Evolutionary conservation across 1,284 basidiomycete genomes (phyloP), one percentile per base, ranked within the genome.

Genomic region (Amylostereum areolatum): DNA sequence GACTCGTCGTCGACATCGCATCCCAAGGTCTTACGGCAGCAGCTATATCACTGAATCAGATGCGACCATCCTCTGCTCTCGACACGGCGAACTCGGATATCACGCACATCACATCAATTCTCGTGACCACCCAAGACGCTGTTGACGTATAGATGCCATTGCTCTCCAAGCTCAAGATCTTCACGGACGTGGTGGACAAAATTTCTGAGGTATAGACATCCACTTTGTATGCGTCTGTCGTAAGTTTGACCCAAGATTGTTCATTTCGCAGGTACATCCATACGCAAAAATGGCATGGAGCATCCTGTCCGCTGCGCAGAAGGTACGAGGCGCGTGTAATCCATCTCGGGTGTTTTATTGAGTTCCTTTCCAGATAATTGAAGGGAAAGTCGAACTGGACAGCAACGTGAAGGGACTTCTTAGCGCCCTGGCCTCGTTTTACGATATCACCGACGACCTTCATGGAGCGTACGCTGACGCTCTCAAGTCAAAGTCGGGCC

Each of bases 261-360:
- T 28, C 10, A n/a, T 12, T n/a, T 39, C 12, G 5, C 32, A 59
- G 57, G 50, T 58, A 34, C 57, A 59, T 46, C 57, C 59, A n/a
- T 58, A 58, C 35, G 55, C 48, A 2, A 51, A 54, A 39, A 48
- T 54, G 47, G 59, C 55, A 4, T 56, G 50, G 43, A 46, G 30
- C 10, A 29, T 57, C 0, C 37, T 61, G n/a, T 48, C 49, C 11
- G 48, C 47, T 27, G 50, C 43, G 18, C 46, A 44, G 27, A 54
- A 61, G 47, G 59, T 58, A n/a, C n/a, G n/a, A n/a, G n/a, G n/a
- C n/a, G n/a, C n/a, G n/a, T n/a, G n/a, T n/a, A n/a, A n/a, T n/a
- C n/a, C n/a, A n/a, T n/a, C n/a, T 4, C 41, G 27, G n/a, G 28
- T 43, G 41, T 43, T 25, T 18, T 10, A 34, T 44, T 11, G 28